Evolutionary conservation across 495 filamentous ascomycete genomes (phyloP).

Genomic region (Xylaria castorea): DNA sequence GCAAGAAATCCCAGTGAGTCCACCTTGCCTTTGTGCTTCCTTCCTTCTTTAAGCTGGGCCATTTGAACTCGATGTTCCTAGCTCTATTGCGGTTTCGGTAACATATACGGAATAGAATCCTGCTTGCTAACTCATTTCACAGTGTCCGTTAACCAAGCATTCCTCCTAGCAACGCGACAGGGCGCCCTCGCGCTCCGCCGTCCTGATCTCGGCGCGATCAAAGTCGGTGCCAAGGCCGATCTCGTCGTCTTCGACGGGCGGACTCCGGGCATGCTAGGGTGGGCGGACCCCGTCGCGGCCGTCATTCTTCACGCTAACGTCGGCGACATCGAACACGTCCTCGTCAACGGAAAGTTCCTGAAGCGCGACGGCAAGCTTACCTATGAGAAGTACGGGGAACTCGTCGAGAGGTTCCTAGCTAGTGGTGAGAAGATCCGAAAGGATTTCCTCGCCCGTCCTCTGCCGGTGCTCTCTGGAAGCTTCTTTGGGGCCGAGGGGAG

Average conservation of each 20-base stretch:
- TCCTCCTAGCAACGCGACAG: conserved; percentile 55
- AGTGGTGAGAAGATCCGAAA: conserved; percentile 42
- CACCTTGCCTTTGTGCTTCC: background rate
- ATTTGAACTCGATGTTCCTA: background rate
- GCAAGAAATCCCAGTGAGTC: conserved; percentile 40
- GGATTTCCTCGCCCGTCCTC: conserved; percentile 24
- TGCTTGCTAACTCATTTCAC: background rate
- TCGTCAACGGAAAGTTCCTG: conserved; percentile 53
- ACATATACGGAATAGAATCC: conserved; percentile 18
- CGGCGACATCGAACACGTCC: conserved; percentile 54
- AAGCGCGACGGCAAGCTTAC: conserved; percentile 48
- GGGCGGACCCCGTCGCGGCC: conserved; percentile 59
- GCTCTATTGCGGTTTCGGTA: background rate
- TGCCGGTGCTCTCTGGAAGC: conserved; percentile 28
- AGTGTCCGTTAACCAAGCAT: conserved; percentile 56
- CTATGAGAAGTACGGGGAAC: conserved; percentile 34
- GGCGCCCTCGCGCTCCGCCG: conserved; percentile 54
- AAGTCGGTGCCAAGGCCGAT: conserved; percentile 55
- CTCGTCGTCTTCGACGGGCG: conserved; percentile 58
- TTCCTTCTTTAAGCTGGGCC: background rate
- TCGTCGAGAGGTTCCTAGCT: conserved; percentile 41
- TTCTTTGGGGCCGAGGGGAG: conserved; percentile 32
- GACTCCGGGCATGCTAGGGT: conserved; percentile 54
- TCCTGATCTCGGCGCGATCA: conserved; percentile 54
- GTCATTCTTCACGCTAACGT: conserved; percentile 57